A percentile compares a stretch with the other conserved stretches of the same genome.
These are phyloP conservation scores for Carpinus fangiana DNA, from an alignment of 306 rosid genomes.

Conservation along the genomic window DNA sequence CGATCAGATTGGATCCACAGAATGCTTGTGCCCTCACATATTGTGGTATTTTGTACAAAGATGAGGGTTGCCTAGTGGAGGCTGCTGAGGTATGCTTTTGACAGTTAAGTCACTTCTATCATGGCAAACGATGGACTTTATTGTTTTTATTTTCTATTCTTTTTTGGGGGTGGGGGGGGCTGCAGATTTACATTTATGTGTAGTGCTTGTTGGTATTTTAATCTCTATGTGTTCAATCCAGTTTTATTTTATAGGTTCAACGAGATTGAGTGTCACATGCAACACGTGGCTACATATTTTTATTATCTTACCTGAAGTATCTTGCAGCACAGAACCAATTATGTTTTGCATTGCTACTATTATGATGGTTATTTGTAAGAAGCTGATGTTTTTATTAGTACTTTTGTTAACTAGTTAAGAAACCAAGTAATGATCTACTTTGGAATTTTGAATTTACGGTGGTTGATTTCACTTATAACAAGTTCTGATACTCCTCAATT, in stretches of 20 bases:
- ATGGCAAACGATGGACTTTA: neutral
- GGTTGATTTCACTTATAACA: neutral
- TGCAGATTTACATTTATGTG: neutral
- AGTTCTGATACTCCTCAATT: neutral
- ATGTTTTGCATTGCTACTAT: no score
- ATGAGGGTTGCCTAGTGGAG: constrained; percentile 88
- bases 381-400: no score
- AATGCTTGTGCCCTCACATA: constrained; percentile 90
- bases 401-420: no score
- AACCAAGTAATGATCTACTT: neutral
- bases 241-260: neutral
- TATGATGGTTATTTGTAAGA: no score
- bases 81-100: constrained; percentile 84
- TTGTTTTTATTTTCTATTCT: neutral
- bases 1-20: constrained; percentile 72
- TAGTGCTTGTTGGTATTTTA: no score
- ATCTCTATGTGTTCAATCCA: neutral
- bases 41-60: constrained; percentile 90
- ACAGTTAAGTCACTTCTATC: constrained; percentile 12
- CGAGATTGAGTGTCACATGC: neutral
- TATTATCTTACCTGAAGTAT: neutral
- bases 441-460: neutral
- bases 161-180: neutral
- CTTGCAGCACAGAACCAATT: neutral
- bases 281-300: neutral